A percentile compares a stretch with the other conserved stretches of the same genome.
Evolutionary conservation across 2,329 filamentous ascomycete genomes (phyloP).

Genomic region (Alternaria brassicae): DNA sequence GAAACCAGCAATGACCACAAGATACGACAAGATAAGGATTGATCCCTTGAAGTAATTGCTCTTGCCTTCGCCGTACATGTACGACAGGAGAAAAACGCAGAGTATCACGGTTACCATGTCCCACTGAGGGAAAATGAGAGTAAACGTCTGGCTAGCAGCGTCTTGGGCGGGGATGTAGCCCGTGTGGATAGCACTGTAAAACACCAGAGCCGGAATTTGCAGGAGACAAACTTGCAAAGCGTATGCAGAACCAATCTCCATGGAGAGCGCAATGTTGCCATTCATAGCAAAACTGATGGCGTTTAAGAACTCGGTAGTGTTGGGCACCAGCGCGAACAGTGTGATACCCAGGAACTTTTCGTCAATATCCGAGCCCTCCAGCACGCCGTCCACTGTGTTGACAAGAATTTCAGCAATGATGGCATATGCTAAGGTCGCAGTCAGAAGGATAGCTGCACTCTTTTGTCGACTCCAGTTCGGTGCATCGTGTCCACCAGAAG

Average conservation of each 20-base stretch:
- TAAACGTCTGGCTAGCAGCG: slow-evolving; percentile 71
- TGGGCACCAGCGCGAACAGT: slow-evolving; percentile 93
- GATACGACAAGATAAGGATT: slow-evolving; percentile 88
- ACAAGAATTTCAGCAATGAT: slow-evolving; percentile 96
- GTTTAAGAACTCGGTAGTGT: slow-evolving; percentile 98
- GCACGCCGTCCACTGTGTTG: slow-evolving; percentile 94
- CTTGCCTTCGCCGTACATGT: slow-evolving; percentile 98
- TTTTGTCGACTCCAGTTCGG: slow-evolving; percentile 96
- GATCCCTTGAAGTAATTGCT: slow-evolving; percentile 99
- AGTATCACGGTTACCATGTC: slow-evolving; percentile 97
- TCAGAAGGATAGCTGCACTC: slow-evolving; percentile 86
- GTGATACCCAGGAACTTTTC: slow-evolving; percentile 98
- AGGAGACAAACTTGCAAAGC: slow-evolving; percentile 94
- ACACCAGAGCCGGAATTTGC: slow-evolving; percentile 89
- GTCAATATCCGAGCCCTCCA: slow-evolving; percentile 88
- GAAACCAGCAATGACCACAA: slow-evolving; percentile 91
- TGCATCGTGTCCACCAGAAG: slow-evolving; percentile 80
- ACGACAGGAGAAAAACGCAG: slow-evolving; percentile 93
- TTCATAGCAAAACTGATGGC: slow-evolving; percentile 99
- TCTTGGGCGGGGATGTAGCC: slow-evolving; percentile 62
- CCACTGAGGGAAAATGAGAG: slow-evolving; percentile 96
- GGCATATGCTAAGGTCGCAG: slow-evolving; percentile 91
- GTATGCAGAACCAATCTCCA: slow-evolving; percentile 98
- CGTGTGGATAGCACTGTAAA: slow-evolving; percentile 83
- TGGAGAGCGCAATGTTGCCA: slow-evolving; percentile 95